These are phyloP conservation scores for Pleurotus giganteus DNA, from an alignment of 768 basidiomycete species.

Conservation along the genomic window DNA sequence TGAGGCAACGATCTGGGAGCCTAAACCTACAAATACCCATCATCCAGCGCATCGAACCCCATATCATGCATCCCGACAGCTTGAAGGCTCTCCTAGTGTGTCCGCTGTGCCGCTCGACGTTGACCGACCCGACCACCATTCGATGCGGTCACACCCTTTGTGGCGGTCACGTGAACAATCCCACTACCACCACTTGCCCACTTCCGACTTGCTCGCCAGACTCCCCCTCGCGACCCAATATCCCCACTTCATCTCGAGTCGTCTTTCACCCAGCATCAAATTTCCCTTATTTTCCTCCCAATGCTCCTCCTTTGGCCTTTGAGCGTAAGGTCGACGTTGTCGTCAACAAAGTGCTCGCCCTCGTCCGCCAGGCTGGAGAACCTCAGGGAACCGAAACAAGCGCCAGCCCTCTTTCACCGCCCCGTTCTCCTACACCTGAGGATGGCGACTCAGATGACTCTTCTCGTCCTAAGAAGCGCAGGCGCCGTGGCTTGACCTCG, in stretches of 20 bases:
- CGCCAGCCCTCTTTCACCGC: slow-evolving; percentile 13
- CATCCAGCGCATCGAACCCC: not conserved
- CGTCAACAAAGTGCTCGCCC: slow-evolving; percentile 50
- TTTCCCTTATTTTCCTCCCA: not conserved
- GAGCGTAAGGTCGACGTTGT: slow-evolving; percentile 47
- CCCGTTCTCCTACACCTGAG: slow-evolving; percentile 29
- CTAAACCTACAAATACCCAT: slow-evolving; percentile 1
- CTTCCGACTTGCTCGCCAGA: slow-evolving; percentile 28
- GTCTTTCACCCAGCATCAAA: not conserved
- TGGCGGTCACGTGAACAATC: slow-evolving; percentile 36
- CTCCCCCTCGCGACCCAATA: slow-evolving; percentile 27
- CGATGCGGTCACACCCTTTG: slow-evolving; percentile 87
- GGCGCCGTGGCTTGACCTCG: not conserved
- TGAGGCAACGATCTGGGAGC: slow-evolving; percentile 10
- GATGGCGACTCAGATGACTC: slow-evolving; percentile 20
- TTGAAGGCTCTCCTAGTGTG: slow-evolving; percentile 44
- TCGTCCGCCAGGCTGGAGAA: slow-evolving; percentile 29
- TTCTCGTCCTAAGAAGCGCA: slow-evolving; percentile 2
- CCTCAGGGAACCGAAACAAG: slow-evolving; percentile 9
- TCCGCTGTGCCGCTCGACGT: slow-evolving; percentile 55
- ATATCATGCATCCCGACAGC: slow-evolving; percentile 15
- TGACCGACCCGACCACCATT: slow-evolving; percentile 67
- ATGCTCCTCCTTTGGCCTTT: slow-evolving; percentile 10
- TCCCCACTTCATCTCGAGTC: slow-evolving; percentile 35
- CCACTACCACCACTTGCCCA: slow-evolving; percentile 25